Base-by-base conservation (phyloP, 2,329 filamentous ascomycete genomes). In the Ophiocordyceps camponoti-floridani region DNA sequence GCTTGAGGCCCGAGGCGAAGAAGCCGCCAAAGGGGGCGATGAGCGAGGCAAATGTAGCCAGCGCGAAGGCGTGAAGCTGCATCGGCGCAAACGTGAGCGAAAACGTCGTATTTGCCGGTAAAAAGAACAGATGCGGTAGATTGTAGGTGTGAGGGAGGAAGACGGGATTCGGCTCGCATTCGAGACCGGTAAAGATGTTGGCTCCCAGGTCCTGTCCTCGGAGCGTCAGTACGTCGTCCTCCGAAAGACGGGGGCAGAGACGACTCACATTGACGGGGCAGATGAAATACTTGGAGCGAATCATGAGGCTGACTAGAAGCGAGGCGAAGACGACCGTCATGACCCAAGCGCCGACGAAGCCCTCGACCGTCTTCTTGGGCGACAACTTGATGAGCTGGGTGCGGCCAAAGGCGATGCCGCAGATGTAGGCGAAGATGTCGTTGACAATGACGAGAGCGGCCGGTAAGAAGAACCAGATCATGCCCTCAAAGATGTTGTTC, bases 401-500 rank as follows among this genome's bases (percentile, higher is more conserved):
- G 46, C 87, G 79, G 44, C 91, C 91, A 62, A 98, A 94, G 19
- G 88, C 89, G 58, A 98, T 96, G 48, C 91, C 91, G 62, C 88
- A 95, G 49, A 98, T 79, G 61, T 98, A 98, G 55, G 91, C 91
- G 56, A 93, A 96, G 51, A 98, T 98, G 60, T 98, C 91, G 63
- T 98, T 98, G 50, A 85, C 95, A 59, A 98, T 94, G 61, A 98
- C 91, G 54, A 98, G 75, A 44, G 86, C 82, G 8, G 86, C 88
- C 8, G 91, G 91, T 41, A 98, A 67, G 73, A 96, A 95, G 72
- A 98, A 96, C 91, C 91, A 98, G 61, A 98, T 94, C 84, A 98
- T 87, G 67, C 91, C 91, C 67, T 98, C 91, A 55, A 98, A 93
- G 52, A 98, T 83, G 64, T 98, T 98, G 73, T 98, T 98, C 85